These are phyloP conservation scores for Grosmannia serpens DNA, from an alignment of 2,329 filamentous ascomycete genomes.

Conservation along the genomic window DNA sequence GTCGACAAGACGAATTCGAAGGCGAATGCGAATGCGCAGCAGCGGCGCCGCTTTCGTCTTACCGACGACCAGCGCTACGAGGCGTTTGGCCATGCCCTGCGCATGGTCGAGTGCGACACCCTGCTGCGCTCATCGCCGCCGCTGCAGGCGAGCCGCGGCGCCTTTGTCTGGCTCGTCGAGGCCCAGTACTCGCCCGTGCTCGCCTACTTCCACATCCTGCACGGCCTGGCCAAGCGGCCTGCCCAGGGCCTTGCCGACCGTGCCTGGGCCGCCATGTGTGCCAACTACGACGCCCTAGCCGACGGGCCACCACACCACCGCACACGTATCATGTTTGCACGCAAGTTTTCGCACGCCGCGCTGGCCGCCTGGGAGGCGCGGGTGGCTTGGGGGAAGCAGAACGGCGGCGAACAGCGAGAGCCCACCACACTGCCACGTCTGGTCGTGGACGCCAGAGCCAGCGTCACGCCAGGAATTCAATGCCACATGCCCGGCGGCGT, in stretches of 20 bases:
- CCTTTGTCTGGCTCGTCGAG: constrained; percentile 24
- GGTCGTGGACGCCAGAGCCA: neutral
- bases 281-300: constrained; percentile 18
- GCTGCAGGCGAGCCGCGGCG: constrained; percentile 13
- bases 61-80: constrained; percentile 13
- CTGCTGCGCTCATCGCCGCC: constrained; percentile 19
- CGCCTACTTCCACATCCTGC: constrained; percentile 27
- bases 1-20: constrained; percentile 10
- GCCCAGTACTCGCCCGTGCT: constrained; percentile 26
- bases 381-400: neutral
- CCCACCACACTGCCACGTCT: neutral
- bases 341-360: constrained; percentile 2
- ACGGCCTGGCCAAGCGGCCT: constrained; percentile 20
- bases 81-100: constrained; percentile 20
- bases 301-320: constrained; percentile 2
- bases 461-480: neutral
- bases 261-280: constrained; percentile 23
- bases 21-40: constrained; percentile 1
- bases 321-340: constrained; percentile 1
- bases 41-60: constrained; percentile 3
- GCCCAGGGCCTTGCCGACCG: constrained; percentile 6
- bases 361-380: constrained; percentile 7
- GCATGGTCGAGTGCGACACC: constrained; percentile 27
- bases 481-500: neutral
- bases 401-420: neutral